Percentiles rank a stretch among this genome's conserved stretches.
Conservation (phyloP, 371 early-diverging fungal species). For the Mortierella polycephala region DNA sequence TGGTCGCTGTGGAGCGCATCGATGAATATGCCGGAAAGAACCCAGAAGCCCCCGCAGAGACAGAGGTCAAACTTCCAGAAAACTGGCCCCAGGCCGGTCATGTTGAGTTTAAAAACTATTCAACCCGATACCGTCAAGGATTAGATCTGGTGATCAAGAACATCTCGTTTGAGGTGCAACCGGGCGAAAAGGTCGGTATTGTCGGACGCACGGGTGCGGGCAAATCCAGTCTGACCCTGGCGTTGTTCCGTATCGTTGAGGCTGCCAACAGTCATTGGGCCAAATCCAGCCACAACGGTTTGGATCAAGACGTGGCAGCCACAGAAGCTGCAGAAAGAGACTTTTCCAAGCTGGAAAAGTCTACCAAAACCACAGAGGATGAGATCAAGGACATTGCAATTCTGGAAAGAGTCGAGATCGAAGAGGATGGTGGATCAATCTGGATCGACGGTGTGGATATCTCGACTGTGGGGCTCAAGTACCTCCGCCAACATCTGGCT, state of each 20-base stretch:
- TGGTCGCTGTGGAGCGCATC: constrained; percentile 74
- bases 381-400: no score
- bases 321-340: neutral
- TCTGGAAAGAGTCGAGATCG: constrained; percentile 57
- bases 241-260: constrained; percentile 78
- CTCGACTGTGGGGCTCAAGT: constrained; percentile 63
- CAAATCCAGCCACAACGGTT: constrained; percentile 31
- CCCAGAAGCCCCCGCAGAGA: constrained; percentile 65
- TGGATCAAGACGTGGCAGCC: constrained; percentile 3
- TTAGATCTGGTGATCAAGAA: constrained; percentile 68
- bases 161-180: constrained; percentile 61
- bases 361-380: neutral
- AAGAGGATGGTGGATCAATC: constrained; percentile 70
- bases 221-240: constrained; percentile 72
- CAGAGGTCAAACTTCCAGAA: constrained; percentile 11
- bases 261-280: constrained; percentile 56
- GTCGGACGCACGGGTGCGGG: constrained; percentile 74
- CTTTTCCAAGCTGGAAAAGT: neutral
- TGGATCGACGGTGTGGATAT: constrained; percentile 76
- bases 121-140: constrained; percentile 67
- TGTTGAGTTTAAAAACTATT: constrained; percentile 66
- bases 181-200: constrained; percentile 68
- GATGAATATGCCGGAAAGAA: constrained; percentile 68
- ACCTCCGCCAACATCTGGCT: constrained; percentile 70
- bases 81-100: constrained; percentile 71